A percentile compares a stretch with the other conserved stretches of the same genome.
Evolutionary conservation across 1,284 basidiomycete species (phyloP).

Genomic region (Pascua sp.): DNA sequence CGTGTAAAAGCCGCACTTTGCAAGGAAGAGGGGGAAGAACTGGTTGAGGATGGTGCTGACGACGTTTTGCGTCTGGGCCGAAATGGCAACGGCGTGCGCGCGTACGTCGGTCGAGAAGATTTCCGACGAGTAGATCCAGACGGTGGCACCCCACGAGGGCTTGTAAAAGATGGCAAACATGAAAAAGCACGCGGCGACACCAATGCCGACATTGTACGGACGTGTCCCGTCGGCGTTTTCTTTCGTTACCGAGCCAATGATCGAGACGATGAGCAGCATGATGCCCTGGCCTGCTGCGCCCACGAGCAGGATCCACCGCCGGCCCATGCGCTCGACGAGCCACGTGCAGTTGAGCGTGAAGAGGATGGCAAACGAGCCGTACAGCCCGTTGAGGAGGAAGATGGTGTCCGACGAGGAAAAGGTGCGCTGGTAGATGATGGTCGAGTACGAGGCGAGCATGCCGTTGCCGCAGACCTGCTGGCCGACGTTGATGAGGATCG

Average conservation of each 20-base stretch:
- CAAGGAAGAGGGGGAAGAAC: conserved; percentile 14
- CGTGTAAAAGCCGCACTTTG: conserved; percentile 7
- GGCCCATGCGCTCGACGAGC: not conserved
- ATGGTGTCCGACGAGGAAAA: conserved; percentile 17
- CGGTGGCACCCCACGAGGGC: conserved; percentile 25
- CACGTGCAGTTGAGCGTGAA: conserved; percentile 14
- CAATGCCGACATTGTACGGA: conserved; percentile 18
- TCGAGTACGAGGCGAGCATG: conserved; percentile 16
- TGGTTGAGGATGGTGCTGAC: conserved; percentile 20
- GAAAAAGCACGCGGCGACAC: conserved; percentile 11
- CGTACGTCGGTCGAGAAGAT: conserved; percentile 24
- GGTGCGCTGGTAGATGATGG: conserved; percentile 21
- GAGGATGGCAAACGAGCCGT: conserved; percentile 18
- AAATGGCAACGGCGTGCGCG: conserved; percentile 19
- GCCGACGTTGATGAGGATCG: conserved; percentile 20
- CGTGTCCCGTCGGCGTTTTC: conserved; percentile 9
- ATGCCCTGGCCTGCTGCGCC: conserved; percentile 14
- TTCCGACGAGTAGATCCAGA: conserved; percentile 22
- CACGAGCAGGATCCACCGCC: not conserved
- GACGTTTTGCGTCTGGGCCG: conserved; percentile 20
- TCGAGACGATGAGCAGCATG: conserved; percentile 16
- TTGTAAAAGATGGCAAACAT: too few relatives aligned
- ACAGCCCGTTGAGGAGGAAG: conserved; percentile 23
- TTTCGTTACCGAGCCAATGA: conserved; percentile 12
- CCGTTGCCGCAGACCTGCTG: conserved; percentile 23